Conservation (phyloP, 257 asterid species). For the Capsicum baccatum region DNA sequence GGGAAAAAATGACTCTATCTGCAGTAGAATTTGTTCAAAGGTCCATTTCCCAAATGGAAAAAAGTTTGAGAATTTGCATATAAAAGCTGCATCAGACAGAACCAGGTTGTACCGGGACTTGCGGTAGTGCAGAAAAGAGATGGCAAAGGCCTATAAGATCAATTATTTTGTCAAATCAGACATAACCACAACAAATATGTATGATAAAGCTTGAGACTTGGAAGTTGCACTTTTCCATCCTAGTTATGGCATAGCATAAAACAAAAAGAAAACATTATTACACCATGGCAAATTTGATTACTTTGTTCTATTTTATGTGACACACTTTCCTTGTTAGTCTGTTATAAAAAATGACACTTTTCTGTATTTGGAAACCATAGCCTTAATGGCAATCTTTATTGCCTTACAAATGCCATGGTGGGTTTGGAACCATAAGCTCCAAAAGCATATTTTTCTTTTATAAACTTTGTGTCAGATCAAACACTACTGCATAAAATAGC, state of each 20-base stretch:
- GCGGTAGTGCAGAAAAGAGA: not conserved
- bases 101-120: not conserved
- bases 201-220: no score
- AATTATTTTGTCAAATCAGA: conserved; percentile 3
- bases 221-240: no score
- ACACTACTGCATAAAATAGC: not conserved
- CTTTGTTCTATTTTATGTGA: no score
- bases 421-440: not conserved
- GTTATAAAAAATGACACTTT: no score
- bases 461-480: not conserved
- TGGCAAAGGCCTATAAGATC: not conserved
- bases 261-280: no score
- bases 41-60: not conserved
- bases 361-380: no score
- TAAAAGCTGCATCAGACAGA: not conserved
- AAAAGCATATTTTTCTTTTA: not conserved
- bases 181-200: not conserved
- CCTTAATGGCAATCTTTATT: no score
- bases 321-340: no score
- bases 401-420: not conserved
- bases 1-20: not conserved
- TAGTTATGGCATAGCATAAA: no score
- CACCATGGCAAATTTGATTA: no score
- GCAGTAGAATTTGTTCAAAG: not conserved
- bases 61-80: not conserved